A percentile compares a stretch with the other conserved stretches of the same genome.
phyloP scores from a whole-genome alignment of 2,329 filamentous ascomycete genomes.

The Claviceps pusilla region DNA sequence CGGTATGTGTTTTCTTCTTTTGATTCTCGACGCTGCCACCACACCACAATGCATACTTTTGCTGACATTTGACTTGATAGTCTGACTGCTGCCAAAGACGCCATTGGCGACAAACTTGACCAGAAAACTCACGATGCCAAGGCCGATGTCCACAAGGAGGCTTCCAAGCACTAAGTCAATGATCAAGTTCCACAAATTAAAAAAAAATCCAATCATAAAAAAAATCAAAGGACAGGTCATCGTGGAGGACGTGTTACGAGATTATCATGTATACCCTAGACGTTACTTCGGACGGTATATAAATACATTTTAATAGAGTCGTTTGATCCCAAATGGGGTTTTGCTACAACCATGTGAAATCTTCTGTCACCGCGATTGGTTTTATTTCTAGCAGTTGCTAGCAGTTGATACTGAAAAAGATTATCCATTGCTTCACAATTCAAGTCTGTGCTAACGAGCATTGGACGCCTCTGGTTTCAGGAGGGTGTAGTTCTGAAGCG shows the following conservation, averaged over 20 bases:
- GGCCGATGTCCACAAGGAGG: conserved; percentile 27
- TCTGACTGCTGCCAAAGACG: conserved; percentile 32
- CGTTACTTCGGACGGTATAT: background rate
- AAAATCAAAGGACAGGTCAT: background rate
- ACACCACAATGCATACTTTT: conserved; percentile 16
- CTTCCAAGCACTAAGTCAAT: conserved; percentile 15
- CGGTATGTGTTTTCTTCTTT: conserved; percentile 27
- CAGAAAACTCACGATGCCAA: conserved; percentile 25
- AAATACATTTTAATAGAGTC: background rate
- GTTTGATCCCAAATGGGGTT: too few relatives aligned
- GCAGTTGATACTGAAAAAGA: too few relatives aligned
- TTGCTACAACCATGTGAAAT: too few relatives aligned
- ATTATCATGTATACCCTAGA: background rate
- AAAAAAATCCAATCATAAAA: too few relatives aligned
- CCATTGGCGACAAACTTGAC: conserved; percentile 32
- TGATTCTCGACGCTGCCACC: background rate
- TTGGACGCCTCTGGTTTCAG: too few relatives aligned
- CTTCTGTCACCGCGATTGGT: too few relatives aligned
- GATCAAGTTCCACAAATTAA: background rate
- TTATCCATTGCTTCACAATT: too few relatives aligned
- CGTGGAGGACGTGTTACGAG: too few relatives aligned
- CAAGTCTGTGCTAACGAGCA: too few relatives aligned
- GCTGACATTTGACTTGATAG: conserved; percentile 13
- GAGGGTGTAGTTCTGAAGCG: too few relatives aligned
- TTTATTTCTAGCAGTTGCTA: too few relatives aligned